Evolutionary conservation across 805 yeast species (phyloP).

Genomic region (Kluyveromyces siamensis): DNA sequence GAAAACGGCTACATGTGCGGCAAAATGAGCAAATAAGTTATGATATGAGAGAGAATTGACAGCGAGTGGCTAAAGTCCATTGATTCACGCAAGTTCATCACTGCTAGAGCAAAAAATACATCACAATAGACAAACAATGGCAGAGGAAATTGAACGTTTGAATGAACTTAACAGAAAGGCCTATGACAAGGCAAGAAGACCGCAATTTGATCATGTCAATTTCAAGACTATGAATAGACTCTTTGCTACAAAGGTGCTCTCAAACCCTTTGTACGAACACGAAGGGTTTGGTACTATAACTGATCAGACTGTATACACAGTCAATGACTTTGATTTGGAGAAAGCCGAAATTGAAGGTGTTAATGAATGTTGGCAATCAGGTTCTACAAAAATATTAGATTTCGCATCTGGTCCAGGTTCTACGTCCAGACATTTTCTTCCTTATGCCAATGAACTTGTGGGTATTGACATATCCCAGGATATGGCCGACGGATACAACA

Average conservation of each 20-base stretch:
- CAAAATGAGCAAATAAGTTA: no score
- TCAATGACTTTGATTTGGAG: neutral
- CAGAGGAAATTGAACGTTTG: neutral
- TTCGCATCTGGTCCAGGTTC: neutral
- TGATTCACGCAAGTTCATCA: no score
- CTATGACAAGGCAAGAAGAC: neutral
- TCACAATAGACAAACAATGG: neutral
- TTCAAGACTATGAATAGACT: neutral
- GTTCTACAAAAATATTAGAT: neutral
- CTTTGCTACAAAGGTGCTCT: neutral
- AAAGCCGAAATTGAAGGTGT: neutral
- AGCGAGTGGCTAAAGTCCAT: no score
- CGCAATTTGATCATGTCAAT: neutral
- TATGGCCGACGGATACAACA: neutral
- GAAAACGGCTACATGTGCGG: no score
- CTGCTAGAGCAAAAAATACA: no score
- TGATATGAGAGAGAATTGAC: no score
- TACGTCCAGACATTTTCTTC: neutral
- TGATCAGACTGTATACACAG: neutral
- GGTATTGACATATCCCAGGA: neutral
- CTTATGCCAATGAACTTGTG: neutral
- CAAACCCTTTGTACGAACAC: neutral
- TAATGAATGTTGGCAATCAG: neutral
- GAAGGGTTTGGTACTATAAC: neutral
- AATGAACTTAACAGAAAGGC: neutral